Percentiles rank a stretch among this genome's conserved stretches.
These are phyloP conservation scores for Straminergon stramineum DNA, from an alignment of 225 moss, liverwort and hornwort species.

Conservation along the genomic window DNA sequence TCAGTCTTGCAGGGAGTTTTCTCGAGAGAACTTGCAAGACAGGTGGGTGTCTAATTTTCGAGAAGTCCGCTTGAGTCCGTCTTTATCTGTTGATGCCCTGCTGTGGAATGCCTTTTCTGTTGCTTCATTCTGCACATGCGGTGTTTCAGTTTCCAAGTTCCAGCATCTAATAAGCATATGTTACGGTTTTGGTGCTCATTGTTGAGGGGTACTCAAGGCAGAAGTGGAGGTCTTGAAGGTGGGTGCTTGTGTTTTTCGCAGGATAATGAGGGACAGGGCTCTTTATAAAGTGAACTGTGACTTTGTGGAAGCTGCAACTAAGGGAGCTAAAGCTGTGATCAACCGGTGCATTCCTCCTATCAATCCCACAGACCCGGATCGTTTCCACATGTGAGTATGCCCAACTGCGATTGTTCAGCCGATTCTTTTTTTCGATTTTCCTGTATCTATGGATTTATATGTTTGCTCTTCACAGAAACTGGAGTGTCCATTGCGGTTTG, in stretches of 20 bases:
- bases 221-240: background rate
- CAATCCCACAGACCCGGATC: slow-evolving; percentile 88
- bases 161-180: background rate
- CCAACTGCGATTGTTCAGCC: background rate
- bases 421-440: background rate
- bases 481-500: background rate
- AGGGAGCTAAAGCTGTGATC: slow-evolving; percentile 87
- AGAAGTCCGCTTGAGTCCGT: background rate
- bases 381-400: slow-evolving; percentile 74
- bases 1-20: slow-evolving; percentile 85
- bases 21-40: slow-evolving; percentile 71
- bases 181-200: background rate
- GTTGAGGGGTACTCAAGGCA: background rate
- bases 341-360: slow-evolving; percentile 86
- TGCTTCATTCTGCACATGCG: background rate
- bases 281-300: slow-evolving; percentile 94
- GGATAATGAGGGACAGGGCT: slow-evolving; percentile 89
- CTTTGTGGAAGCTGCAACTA: slow-evolving; percentile 88
- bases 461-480: background rate
- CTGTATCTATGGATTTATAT: background rate
- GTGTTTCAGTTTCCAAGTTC: background rate
- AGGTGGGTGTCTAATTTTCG: slow-evolving; percentile 23
- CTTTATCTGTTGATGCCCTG: background rate
- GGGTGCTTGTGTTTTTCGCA: slow-evolving; percentile 14
- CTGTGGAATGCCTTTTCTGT: background rate